These are phyloP conservation scores for Trametes meyenii DNA, from an alignment of 768 basidiomycete genomes.

Conservation along the genomic window DNA sequence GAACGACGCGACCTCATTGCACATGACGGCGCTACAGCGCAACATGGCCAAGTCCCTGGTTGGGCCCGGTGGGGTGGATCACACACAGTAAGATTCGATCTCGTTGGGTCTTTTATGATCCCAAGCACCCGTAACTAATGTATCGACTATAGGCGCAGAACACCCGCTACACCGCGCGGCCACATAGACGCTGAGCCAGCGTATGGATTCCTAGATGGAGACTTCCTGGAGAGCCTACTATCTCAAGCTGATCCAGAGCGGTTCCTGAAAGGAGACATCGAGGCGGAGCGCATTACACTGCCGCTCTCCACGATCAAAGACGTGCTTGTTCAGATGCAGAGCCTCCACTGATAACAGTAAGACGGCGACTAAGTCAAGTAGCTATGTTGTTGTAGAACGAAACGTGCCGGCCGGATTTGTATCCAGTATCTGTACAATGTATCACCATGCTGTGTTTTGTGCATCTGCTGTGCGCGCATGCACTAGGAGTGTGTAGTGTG, in stretches of 20 bases:
- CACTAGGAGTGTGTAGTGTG: background rate
- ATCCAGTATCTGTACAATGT: too few relatives aligned
- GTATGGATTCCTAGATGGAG: constrained; percentile 86
- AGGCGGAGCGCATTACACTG: constrained; percentile 58
- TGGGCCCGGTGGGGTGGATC: constrained; percentile 58
- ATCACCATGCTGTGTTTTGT: too few relatives aligned
- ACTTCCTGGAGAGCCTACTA: constrained; percentile 76
- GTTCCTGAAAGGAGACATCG: constrained; percentile 57
- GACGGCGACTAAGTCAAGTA: too few relatives aligned
- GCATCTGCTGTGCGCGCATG: too few relatives aligned
- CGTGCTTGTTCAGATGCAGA: constrained; percentile 46
- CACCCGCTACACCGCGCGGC: constrained; percentile 61
- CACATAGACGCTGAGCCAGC: constrained; percentile 57
- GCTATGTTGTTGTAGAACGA: background rate
- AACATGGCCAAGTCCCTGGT: constrained; percentile 63
- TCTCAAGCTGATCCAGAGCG: constrained; percentile 45
- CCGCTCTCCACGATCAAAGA: constrained; percentile 44
- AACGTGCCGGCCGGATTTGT: too few relatives aligned
- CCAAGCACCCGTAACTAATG: background rate
- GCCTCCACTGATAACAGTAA: constrained; percentile 39
- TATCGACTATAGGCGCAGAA: constrained; percentile 56
- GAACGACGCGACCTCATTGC: constrained; percentile 51
- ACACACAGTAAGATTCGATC: constrained; percentile 61
- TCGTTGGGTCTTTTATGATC: background rate
- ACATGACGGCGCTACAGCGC: constrained; percentile 72